Conservation (phyloP, 2,329 filamentous ascomycete species). For the Cylindrodendrum hubeiense region DNA sequence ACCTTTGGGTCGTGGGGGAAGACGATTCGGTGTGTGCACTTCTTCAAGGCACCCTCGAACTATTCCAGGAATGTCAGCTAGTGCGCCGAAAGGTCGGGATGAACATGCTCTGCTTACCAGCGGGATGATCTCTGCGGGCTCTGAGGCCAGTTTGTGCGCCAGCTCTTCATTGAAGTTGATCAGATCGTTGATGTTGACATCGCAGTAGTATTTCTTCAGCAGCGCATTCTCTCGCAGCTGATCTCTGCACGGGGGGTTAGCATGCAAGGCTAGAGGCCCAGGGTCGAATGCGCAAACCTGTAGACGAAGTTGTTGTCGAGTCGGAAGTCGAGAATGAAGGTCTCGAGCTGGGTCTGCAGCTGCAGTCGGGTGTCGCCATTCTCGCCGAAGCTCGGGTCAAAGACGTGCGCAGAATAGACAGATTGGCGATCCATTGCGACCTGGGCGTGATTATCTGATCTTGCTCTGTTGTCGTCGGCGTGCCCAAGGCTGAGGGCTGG, state of each 20-base stretch:
- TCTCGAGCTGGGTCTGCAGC: slow-evolving; percentile 83
- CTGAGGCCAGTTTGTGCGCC: slow-evolving; percentile 87
- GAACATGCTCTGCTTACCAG: slow-evolving; percentile 67
- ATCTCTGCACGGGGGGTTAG: slow-evolving; percentile 71
- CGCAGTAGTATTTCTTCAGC: slow-evolving; percentile 94
- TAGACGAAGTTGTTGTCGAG: slow-evolving; percentile 96
- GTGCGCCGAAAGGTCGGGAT: background rate
- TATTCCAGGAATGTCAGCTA: slow-evolving; percentile 51
- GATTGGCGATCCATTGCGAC: slow-evolving; percentile 85
- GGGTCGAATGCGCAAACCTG: slow-evolving; percentile 68
- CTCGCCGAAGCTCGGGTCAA: slow-evolving; percentile 74
- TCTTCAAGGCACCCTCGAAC: slow-evolving; percentile 92
- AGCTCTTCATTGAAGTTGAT: slow-evolving; percentile 98
- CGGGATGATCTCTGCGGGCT: slow-evolving; percentile 93
- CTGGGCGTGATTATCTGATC: slow-evolving; percentile 14
- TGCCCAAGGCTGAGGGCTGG: slow-evolving; percentile 25
- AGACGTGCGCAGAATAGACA: slow-evolving; percentile 87
- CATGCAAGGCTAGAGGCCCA: background rate
- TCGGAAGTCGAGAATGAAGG: slow-evolving; percentile 94
- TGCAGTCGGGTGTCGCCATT: slow-evolving; percentile 77
- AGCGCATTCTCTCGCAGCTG: slow-evolving; percentile 96
- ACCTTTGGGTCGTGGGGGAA: slow-evolving; percentile 79
- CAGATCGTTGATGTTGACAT: slow-evolving; percentile 94
- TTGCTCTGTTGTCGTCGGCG: slow-evolving; percentile 21
- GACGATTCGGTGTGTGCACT: slow-evolving; percentile 93